Evolutionary conservation across 768 basidiomycete species (phyloP).

Genomic region (Termitomyces sp.): DNA sequence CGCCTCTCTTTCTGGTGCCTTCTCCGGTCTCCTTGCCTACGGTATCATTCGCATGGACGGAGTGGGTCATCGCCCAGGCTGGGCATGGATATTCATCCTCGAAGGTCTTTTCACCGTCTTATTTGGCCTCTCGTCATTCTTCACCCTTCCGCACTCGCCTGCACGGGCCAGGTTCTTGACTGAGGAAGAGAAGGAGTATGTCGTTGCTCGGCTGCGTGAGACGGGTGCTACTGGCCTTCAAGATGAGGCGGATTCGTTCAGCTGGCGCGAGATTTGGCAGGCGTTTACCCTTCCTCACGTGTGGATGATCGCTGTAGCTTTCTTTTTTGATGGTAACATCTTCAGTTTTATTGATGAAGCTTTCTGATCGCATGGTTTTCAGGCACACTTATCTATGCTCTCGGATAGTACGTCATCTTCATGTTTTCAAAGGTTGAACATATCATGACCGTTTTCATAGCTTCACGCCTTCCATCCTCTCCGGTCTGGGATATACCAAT

Average conservation of each 20-base stretch:
- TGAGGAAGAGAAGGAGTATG: constrained; percentile 42
- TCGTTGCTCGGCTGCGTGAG: constrained; percentile 32
- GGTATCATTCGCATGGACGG: constrained; percentile 65
- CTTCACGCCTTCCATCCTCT: constrained; percentile 71
- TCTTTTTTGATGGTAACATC: constrained; percentile 49
- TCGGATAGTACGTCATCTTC: constrained; percentile 39
- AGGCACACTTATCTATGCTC: constrained; percentile 41
- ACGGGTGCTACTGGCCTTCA: constrained; percentile 34
- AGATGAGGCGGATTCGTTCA: constrained; percentile 39
- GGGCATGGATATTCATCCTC: constrained; percentile 68
- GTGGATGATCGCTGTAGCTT: constrained; percentile 40
- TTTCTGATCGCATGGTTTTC: neutral
- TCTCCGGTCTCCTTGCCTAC: constrained; percentile 64
- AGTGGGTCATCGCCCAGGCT: constrained; percentile 46
- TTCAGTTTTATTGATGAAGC: neutral
- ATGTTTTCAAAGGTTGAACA: neutral
- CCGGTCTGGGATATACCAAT: constrained; percentile 50
- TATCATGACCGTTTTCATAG: constrained; percentile 23
- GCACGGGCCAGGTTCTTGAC: constrained; percentile 45
- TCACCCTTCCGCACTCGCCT: constrained; percentile 43
- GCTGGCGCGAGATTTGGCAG: constrained; percentile 49
- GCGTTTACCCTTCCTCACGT: constrained; percentile 51
- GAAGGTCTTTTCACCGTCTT: constrained; percentile 62
- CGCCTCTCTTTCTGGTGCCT: constrained; percentile 57
- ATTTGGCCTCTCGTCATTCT: constrained; percentile 48